Evolutionary conservation across 306 rosid species (phyloP).

Genomic region (Phaseolus lunatus): DNA sequence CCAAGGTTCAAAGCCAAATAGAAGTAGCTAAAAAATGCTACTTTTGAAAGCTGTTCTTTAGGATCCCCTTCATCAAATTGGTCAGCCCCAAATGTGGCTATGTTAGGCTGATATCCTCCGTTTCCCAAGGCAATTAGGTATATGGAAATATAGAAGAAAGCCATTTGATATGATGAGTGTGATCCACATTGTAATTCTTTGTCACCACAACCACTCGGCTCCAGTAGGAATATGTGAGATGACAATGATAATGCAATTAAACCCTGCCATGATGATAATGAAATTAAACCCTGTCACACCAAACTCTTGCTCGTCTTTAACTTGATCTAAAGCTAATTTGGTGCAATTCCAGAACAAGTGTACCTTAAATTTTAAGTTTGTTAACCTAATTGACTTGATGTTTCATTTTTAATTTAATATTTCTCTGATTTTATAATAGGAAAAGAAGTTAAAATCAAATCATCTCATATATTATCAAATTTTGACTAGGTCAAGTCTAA

Average conservation of each 20-base stretch:
- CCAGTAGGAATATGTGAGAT: constrained; percentile 61
- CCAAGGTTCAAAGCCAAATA: constrained; percentile 22
- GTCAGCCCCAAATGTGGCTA: constrained; percentile 89
- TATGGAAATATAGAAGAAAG: constrained; percentile 65
- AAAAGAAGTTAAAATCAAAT: neutral
- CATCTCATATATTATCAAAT: neutral
- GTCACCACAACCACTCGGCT: constrained; percentile 75
- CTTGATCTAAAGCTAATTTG: too few relatives aligned
- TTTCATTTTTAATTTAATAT: neutral
- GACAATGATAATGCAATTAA: constrained; percentile 61
- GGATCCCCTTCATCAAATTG: constrained; percentile 78
- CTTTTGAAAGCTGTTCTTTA: neutral
- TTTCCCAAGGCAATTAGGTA: constrained; percentile 80
- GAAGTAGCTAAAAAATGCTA: constrained; percentile 17
- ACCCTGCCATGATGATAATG: constrained; percentile 81
- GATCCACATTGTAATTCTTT: constrained; percentile 57
- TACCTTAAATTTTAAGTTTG: too few relatives aligned
- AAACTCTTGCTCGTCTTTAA: neutral
- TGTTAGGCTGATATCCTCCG: constrained; percentile 85
- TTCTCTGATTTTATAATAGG: neutral
- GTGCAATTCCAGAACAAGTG: too few relatives aligned
- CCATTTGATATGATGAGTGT: constrained; percentile 50
- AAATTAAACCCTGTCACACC: constrained; percentile 65
- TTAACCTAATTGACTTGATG: too few relatives aligned
- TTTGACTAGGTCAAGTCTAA: too few relatives aligned